Evolutionary conservation across 306 rosid species (phyloP).

Genomic region (Comarum palustre): DNA sequence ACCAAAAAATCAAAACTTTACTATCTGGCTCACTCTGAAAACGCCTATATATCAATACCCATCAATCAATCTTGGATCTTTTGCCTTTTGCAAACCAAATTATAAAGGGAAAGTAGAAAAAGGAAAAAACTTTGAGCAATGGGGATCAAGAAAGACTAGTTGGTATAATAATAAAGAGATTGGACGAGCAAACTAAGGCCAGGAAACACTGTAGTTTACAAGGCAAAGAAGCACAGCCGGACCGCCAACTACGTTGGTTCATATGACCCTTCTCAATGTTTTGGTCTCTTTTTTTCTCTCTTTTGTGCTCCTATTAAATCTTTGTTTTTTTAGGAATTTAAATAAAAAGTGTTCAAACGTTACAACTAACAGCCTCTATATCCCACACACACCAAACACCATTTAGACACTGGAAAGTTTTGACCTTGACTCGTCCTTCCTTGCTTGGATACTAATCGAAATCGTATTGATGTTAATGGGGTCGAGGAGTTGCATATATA

Average conservation of each 20-base stretch:
- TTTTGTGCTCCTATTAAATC: background rate
- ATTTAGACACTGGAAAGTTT: background rate
- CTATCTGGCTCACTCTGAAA: background rate
- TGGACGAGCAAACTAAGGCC: slow-evolving; percentile 9
- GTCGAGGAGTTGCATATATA: background rate
- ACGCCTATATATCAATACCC: background rate
- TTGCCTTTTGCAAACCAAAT: background rate
- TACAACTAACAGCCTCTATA: background rate
- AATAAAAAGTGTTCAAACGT: background rate
- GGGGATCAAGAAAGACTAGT: background rate
- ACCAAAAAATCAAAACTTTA: background rate
- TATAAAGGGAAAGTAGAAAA: background rate
- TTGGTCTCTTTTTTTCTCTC: background rate
- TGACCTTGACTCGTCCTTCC: background rate
- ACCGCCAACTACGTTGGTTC: slow-evolving; percentile 17
- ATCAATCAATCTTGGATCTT: background rate
- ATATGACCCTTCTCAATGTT: background rate
- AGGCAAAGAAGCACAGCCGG: slow-evolving; percentile 23
- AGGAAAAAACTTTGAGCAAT: slow-evolving; percentile 1
- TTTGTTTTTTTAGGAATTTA: background rate
- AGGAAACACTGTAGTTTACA: slow-evolving; percentile 13
- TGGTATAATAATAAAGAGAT: background rate
- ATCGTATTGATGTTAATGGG: background rate
- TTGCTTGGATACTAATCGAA: background rate
- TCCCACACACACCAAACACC: slow-evolving; percentile 5